Evolutionary conservation across 805 yeast species (phyloP).

Genomic region (Lachancea lanzarotensis): DNA sequence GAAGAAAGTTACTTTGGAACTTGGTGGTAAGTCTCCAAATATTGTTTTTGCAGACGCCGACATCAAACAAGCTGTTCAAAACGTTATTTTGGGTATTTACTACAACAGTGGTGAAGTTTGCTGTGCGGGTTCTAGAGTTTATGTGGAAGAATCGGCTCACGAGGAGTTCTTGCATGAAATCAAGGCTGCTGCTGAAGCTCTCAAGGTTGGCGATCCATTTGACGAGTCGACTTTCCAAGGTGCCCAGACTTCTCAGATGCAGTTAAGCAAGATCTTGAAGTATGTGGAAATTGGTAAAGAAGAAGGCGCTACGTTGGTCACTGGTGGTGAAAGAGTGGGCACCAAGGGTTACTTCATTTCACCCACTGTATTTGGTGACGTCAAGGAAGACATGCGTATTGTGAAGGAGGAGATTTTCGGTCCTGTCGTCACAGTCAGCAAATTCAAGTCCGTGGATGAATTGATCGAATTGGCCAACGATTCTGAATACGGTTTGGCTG

Average conservation of each 20-base stretch:
- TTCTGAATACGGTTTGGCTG: conserved; percentile 80
- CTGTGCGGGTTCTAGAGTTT: conserved; percentile 88
- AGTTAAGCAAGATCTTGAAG: conserved; percentile 67
- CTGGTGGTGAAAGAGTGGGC: conserved; percentile 62
- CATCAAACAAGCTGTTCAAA: conserved; percentile 64
- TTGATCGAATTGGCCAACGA: conserved; percentile 73
- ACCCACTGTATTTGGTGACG: conserved; percentile 73
- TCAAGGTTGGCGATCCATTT: conserved; percentile 80
- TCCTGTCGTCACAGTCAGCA: conserved; percentile 80
- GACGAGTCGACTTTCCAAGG: conserved; percentile 77
- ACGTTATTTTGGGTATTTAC: conserved; percentile 77
- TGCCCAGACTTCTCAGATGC: conserved; percentile 81
- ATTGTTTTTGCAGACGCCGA: conserved; percentile 83
- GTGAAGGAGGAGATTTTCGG: conserved; percentile 83
- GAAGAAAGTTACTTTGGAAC: conserved; percentile 88
- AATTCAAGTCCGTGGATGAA: conserved; percentile 78
- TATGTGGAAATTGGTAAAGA: conserved; percentile 71
- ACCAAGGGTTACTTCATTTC: conserved; percentile 60
- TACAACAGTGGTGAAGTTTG: conserved; percentile 95
- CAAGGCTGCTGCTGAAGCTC: conserved; percentile 43
- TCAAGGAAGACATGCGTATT: conserved; percentile 57
- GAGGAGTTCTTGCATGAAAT: conserved; percentile 65
- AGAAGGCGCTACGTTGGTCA: conserved; percentile 73
- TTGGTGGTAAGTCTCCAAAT: conserved; percentile 95
- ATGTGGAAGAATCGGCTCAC: conserved; percentile 78